phyloP scores from a whole-genome alignment of 2,329 filamentous ascomycete genomes.

The Davidsoniella australis region DNA sequence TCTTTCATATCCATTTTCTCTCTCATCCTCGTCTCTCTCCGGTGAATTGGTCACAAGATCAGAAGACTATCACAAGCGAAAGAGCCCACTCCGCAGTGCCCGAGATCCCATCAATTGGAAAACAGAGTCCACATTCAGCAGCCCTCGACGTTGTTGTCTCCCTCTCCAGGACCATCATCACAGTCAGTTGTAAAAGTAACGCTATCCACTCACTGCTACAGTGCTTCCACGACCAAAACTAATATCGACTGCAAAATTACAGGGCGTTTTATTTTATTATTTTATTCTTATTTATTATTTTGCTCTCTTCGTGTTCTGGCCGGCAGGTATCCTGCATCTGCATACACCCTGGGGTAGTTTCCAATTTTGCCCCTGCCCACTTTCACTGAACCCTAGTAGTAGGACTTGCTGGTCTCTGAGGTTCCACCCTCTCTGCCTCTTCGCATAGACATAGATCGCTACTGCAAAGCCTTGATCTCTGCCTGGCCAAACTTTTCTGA shows the following conservation, averaged over 20 bases:
- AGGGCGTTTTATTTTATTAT: background rate
- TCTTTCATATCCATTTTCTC: background rate
- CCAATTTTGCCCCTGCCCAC: background rate
- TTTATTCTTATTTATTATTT: background rate
- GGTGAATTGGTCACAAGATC: background rate
- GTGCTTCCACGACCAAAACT: background rate
- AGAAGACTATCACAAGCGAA: background rate
- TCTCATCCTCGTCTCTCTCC: background rate
- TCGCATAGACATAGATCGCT: background rate
- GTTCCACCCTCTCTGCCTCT: background rate
- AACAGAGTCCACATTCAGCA: conserved; percentile 2
- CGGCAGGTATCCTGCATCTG: background rate
- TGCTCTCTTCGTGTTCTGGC: background rate
- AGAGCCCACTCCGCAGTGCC: too few species aligned
- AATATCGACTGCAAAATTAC: background rate
- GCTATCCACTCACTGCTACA: background rate
- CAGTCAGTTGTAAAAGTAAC: background rate
- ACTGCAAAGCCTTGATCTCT: background rate
- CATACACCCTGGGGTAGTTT: background rate
- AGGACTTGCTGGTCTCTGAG: background rate
- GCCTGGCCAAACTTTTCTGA: background rate
- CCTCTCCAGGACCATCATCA: background rate
- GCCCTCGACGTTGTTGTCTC: background rate
- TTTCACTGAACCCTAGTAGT: conserved; percentile 1
- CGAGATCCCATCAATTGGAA: too few species aligned